Base-by-base conservation (phyloP, 176 grass and related monocot genomes). In the Triticum dicoccoides region DNA sequence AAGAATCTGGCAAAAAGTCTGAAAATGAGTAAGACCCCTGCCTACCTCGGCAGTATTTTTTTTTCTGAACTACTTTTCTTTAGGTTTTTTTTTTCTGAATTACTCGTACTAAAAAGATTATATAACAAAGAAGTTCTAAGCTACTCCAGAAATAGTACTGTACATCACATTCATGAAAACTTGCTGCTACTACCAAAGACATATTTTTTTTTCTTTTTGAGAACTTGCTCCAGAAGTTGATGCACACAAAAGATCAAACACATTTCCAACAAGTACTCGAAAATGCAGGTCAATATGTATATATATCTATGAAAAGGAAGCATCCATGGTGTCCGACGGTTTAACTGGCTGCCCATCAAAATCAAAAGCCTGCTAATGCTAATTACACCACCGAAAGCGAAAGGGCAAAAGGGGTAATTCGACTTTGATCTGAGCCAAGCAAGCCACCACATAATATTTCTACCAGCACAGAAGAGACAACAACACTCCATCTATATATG, bases 401-500 rank as follows among this genome's bases (percentile, higher is more conserved):
- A 42, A 83, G 37, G 47, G 59, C 18, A 75, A 68, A 66, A 30
- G 35, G 37, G 59, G 14, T 61, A 84, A 37, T 76, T 30, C 49
- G 79, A 74, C 47, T 84, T 73, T n/a, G 59, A 38, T 15, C 65
- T 37, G 44, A 41, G 45, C 25, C 25, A 12, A 62, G 70, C 44
- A 23, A 35, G 52, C 25, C 75, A 73, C 34, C 74, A 29, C 27
- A 54, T 20, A 58, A 59, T 67, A 67, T 33, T 83, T 79, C 66
- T 66, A 44, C 9, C 34, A 41, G 42, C 37, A 11, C 17, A 70
- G 5, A 72, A 30, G 88, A 90, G 72, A 78, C 64, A 11, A 30
- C n/a, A 78, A 20, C 18, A 74, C 82, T 58, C 17, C 18, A 54
- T 24, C 87, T 78, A 27, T 83, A 80, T 81, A 81, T 75, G 85